Evolutionary conservation across 805 yeast genomes (phyloP), one percentile per base, ranked within the genome.

Genomic region (Teunomyces pallodes): DNA sequence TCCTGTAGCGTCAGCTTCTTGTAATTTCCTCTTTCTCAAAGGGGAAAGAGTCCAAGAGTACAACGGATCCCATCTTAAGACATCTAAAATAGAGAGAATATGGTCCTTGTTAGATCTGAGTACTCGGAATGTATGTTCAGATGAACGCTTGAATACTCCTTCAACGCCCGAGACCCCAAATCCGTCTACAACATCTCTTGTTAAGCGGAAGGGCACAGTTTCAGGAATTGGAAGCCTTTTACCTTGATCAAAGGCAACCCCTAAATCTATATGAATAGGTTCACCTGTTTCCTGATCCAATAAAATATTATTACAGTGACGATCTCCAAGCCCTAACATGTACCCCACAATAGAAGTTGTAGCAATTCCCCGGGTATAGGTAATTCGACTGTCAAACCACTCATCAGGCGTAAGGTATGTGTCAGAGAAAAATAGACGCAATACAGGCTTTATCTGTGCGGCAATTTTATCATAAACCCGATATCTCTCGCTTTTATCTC

Each of bases 201-300:
- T 89, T 31, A 95, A 70, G 52, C 99, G 69, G 62, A 94, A 95
- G 4, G 99, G 99, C 5, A 95, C 96, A 0, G 87, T 77, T 59
- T 94, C 99, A 0, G 99, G 99, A 7, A 92, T 80, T 0, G 92
- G 85, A 35, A 94, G 70, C 10, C 83, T 67, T 56, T 80, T 83
- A 0, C 98, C 99, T 59, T 90, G 97, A 63, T 94, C 99, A 70
- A 94, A 94, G 0, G 98, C 95, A 40, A 94, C 91, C 0, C 99
- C 99, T 13, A 94, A 70, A 65, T 94, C 99, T 55, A 94, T 95
- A 62, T 95, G 99, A 24, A 94, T 84, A 0, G 97, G 96, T 57
- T 91, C 97, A 0, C 98, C 98, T 0, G 88, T 77, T n/a, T 64
- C 59, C 43, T 75, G 74, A 63, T 94, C 97, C n/a, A 94, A 61